Evolutionary conservation across 75 land plant genomes (phyloP).

Genomic region (Larix kaempferi): DNA sequence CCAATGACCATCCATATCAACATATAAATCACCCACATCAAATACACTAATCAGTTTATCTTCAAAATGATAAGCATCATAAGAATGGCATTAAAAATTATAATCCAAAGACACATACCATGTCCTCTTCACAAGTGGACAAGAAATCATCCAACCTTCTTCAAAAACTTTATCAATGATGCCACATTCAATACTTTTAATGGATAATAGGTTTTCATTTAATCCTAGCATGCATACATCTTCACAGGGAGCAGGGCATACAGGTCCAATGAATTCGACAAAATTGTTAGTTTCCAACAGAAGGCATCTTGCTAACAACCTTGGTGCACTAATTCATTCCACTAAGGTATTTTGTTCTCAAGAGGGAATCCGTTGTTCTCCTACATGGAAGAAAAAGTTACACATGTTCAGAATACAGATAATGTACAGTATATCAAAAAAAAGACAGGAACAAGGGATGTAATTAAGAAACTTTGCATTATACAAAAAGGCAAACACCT

Average conservation of each 20-base stretch:
- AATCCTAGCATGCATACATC: constrained; percentile 96
- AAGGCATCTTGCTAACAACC: too few species aligned
- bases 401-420: too few species aligned
- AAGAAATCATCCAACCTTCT: constrained; percentile 97
- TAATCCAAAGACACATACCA: constrained; percentile 45
- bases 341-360: too few species aligned
- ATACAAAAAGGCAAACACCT: too few species aligned
- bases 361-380: constrained; percentile 95
- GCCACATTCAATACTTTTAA: constrained; percentile 93
- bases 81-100: too few species aligned
- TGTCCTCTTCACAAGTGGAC: constrained; percentile 82
- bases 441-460: too few species aligned
- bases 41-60: not conserved
- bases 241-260: constrained; percentile 99
- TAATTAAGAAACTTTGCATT: too few species aligned
- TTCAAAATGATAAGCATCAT: too few species aligned
- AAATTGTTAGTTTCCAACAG: constrained; percentile 98
- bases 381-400: constrained; percentile 42
- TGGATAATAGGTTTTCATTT: constrained; percentile 95
- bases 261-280: constrained; percentile 97
- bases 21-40: not conserved
- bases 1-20: constrained; percentile 28
- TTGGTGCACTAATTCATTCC: too few species aligned
- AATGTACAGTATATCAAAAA: too few species aligned
- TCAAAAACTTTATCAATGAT: constrained; percentile 97